Conservation (phyloP, 345 rosid species). For the Salix arbutifolia region DNA sequence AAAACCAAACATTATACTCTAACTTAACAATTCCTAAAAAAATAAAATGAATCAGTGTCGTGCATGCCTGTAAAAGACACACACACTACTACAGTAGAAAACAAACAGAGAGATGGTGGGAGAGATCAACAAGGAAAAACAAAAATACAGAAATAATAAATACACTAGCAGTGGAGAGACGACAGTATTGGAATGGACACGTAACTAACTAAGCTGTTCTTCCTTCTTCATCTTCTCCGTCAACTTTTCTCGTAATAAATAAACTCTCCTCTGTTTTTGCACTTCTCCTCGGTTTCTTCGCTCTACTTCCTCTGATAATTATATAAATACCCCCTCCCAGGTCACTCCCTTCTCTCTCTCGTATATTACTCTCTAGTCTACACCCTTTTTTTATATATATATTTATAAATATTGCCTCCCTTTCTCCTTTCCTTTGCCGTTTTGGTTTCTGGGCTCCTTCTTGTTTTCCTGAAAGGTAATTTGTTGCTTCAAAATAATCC, state of each 20-base stretch:
- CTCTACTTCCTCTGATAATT: slow-evolving; percentile 3
- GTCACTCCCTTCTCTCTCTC: background rate
- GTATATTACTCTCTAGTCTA: background rate
- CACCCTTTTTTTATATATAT: no score
- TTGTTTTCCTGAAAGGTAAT: slow-evolving; percentile 1
- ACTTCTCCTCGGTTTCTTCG: slow-evolving; percentile 22
- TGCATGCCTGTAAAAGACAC: background rate
- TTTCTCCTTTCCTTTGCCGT: background rate
- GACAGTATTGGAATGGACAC: background rate
- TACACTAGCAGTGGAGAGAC: background rate
- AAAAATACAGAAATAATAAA: background rate
- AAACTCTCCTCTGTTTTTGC: slow-evolving; percentile 8
- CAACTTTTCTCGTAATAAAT: slow-evolving; percentile 23
- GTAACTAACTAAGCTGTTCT: background rate
- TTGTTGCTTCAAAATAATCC: background rate
- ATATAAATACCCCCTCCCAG: background rate
- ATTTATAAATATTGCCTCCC: background rate
- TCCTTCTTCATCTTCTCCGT: slow-evolving; percentile 37
- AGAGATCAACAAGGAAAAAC: background rate
- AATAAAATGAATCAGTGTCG: no score
- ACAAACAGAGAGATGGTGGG: background rate
- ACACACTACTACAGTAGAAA: background rate
- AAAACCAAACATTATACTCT: no score
- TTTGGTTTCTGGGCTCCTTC: slow-evolving; percentile 27
- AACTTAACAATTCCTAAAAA: no score